phyloP scores from a whole-genome alignment of 768 basidiomycete genomes.

The Psilocybe azurescens region DNA sequence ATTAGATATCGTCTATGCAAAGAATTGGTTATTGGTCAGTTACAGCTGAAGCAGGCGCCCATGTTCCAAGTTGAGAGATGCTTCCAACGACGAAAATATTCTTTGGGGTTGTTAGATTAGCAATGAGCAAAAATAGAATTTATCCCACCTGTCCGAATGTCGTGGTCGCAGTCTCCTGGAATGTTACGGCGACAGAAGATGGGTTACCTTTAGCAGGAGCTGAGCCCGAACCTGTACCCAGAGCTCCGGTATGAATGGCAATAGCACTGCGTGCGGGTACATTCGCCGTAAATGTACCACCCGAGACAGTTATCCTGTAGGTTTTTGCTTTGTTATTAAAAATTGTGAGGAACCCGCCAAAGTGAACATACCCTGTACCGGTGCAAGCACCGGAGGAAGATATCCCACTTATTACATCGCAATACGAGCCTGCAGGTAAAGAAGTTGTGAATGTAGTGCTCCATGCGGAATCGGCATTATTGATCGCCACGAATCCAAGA shows the following conservation, averaged over 20 bases:
- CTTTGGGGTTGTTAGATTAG: constrained; percentile 32
- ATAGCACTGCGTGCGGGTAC: constrained; percentile 58
- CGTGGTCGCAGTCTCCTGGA: constrained; percentile 61
- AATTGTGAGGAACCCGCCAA: neutral
- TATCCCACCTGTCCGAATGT: constrained; percentile 56
- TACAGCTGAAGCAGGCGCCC: constrained; percentile 55
- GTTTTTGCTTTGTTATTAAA: neutral
- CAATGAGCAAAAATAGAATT: neutral
- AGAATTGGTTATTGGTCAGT: constrained; percentile 23
- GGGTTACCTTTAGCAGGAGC: constrained; percentile 7
- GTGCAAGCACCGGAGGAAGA: constrained; percentile 48
- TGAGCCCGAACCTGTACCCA: constrained; percentile 33
- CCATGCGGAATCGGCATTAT: constrained; percentile 66
- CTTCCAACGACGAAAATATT: constrained; percentile 68
- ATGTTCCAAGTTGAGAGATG: constrained; percentile 56
- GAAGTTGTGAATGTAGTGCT: constrained; percentile 59
- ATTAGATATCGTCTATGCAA: too few relatives aligned
- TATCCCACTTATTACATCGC: constrained; percentile 64
- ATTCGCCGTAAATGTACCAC: constrained; percentile 53
- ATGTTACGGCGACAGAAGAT: constrained; percentile 46
- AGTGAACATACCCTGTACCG: constrained; percentile 47
- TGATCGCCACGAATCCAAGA: constrained; percentile 68
- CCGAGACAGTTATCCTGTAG: constrained; percentile 53
- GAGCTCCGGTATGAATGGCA: constrained; percentile 57
- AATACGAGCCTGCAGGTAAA: constrained; percentile 62